Evolutionary conservation across 495 filamentous ascomycete genomes (phyloP), one percentile per base, ranked within the genome.

Genomic region (Usnea hakonensis): DNA sequence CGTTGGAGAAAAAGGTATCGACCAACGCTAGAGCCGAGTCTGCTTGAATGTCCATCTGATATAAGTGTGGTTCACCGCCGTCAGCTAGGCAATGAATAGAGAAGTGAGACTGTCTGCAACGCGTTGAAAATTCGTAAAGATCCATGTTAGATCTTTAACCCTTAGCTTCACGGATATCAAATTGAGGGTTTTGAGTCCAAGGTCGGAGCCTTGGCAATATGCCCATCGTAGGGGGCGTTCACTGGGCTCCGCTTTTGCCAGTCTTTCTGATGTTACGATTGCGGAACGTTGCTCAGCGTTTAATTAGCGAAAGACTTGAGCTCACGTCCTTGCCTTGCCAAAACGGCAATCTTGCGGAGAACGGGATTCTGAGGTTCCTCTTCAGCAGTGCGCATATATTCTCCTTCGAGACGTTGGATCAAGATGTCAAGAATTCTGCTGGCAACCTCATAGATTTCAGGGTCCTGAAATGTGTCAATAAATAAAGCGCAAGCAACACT

Each of bases 391-490:
- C 78, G 77, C 73, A 89, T 82, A 72, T 90, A 90, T 38, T 90
- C 78, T 55, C 76, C 76, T 65, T 93, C 85, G 43, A 92, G 77
- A 36, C 90, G 84, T 57, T 86, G 77, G 64, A 85, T 81, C 63
- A 94, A 77, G 44, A 89, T 81, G 23, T 82, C 79, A 83, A 95
- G 88, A 66, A 94, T 86, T 43, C 71, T 69, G 11, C 76, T 72
- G 4, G 73, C 71, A 43, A 93, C 83, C 28, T 90, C 87, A 60
- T 79, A 82, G 64, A 92, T 81, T 68, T 94, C 88, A 21, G 84
- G 76, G 65, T 93, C 88, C 90, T 93, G 55, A 4, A 40, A 41
- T 19, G 9, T 19, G 44, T 67, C 19, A 62, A 52, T 55, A 40
- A 23, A 11, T 30, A n/a, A n/a, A 28, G 19, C 38, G 35, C 32